Evolutionary conservation across 1,139 yeast species (phyloP).

Genomic region (Debaryomycetaceae sp.): DNA sequence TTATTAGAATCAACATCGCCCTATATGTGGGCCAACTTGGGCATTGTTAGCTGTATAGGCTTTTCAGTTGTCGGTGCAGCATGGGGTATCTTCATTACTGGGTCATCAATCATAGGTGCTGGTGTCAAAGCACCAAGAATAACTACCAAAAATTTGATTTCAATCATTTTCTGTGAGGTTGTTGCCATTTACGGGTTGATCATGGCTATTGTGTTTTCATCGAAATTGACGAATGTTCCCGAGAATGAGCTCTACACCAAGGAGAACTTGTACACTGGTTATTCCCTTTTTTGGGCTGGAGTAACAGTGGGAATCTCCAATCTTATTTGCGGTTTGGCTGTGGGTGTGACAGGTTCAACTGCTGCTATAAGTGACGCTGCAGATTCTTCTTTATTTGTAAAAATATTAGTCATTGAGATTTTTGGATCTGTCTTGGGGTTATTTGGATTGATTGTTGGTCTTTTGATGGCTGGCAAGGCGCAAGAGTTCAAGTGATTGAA

Average conservation of each 20-base stretch:
- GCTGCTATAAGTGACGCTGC: constrained; percentile 99
- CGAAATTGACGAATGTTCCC: constrained; percentile 77
- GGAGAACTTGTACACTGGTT: constrained; percentile 89
- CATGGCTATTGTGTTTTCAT: constrained; percentile 95
- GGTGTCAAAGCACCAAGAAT: constrained; percentile 97
- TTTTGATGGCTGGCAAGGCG: constrained; percentile 95
- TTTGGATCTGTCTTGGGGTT: constrained; percentile 95
- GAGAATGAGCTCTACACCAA: constrained; percentile 62
- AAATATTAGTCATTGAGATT: constrained; percentile 93
- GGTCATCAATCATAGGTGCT: constrained; percentile 92
- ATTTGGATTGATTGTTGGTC: constrained; percentile 91
- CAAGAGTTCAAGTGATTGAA: constrained; percentile 54
- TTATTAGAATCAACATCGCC: constrained; percentile 87
- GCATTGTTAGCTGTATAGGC: constrained; percentile 92
- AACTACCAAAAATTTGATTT: constrained; percentile 93
- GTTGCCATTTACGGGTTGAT: constrained; percentile 98
- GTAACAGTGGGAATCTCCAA: constrained; percentile 91
- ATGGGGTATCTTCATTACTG: constrained; percentile 98
- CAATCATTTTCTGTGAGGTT: constrained; percentile 98
- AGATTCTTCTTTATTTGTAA: constrained; percentile 89
- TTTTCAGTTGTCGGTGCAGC: constrained; percentile 97
- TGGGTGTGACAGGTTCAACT: constrained; percentile 96
- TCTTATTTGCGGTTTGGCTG: constrained; percentile 94
- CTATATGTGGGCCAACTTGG: constrained; percentile 94
- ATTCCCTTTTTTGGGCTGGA: constrained; percentile 97